phyloP scores from a whole-genome alignment of 73 alveolate genomes.

The Effrenium voratum region DNA sequence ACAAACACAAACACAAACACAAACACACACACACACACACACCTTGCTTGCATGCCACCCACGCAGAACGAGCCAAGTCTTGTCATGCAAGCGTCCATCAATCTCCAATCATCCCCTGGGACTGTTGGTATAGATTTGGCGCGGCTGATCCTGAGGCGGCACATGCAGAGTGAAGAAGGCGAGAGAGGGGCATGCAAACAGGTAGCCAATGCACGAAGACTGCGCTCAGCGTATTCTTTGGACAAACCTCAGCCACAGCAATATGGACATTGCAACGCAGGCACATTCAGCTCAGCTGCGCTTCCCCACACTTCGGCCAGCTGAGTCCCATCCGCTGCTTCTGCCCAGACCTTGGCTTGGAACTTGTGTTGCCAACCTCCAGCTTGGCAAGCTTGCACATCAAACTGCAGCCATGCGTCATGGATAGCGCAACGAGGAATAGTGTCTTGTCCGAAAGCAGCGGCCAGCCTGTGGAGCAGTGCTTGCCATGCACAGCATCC shows the following conservation, averaged over 20 bases:
- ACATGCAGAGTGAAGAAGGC: neutral
- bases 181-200: neutral
- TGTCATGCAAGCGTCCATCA: neutral
- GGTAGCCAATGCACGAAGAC: constrained; percentile 56
- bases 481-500: neutral
- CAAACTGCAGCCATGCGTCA: neutral
- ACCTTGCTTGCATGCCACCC: no score
- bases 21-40: no score
- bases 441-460: constrained; percentile 32
- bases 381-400: neutral
- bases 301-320: constrained; percentile 74
- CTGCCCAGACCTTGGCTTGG: constrained; percentile 49
- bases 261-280: neutral
- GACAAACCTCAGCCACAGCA: constrained; percentile 30
- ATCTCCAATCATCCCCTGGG: constrained; percentile 47
- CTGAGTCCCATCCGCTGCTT: constrained; percentile 31
- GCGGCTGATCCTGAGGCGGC: constrained; percentile 40
- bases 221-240: constrained; percentile 62
- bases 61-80: no score
- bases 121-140: constrained; percentile 2
- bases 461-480: constrained; percentile 24
- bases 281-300: neutral
- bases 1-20: no score
- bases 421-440: constrained; percentile 79
- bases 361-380: neutral